Base-by-base conservation (phyloP, 139 green algal species). In the Astrephomene gubernaculifera region DNA sequence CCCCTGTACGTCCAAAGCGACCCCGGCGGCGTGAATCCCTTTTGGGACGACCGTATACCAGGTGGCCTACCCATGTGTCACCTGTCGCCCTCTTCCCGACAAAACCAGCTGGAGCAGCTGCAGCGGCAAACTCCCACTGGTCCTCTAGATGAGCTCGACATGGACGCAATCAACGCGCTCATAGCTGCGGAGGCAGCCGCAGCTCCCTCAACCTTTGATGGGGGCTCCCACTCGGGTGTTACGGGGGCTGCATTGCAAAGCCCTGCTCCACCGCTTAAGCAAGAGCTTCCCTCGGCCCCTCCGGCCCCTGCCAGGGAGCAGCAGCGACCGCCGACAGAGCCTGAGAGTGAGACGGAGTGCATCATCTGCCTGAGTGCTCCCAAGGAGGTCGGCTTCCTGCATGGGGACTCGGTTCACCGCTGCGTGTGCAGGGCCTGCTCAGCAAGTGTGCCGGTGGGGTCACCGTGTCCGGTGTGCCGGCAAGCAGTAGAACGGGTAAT, bases 331-430 rank as follows among this genome's bases (percentile, higher is more conserved):
- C 43, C 31, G 33, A 4, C 67, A 9, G 52, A 70, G 68, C 43
- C 61, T n/a, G 64, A 67, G 8, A 14, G 45, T 7, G 87, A 90
- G 29, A 29, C 33, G 22, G 65, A 84, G 38, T 91, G 87, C 69
- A 67, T 91, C n/a, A 88, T 91, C 52, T 91, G 87, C 63, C 43
- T 91, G 39, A 74, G 27, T 17, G 71, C 57, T 3, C 43, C 82
- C 27, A 81, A 69, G 73, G 35, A 81, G 71, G 83, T 87, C 2
- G 87, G 87, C 35, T 81, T 88, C 41, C 82, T 91, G 82, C 87
- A 91, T 71, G 87, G 87, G 31, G 45, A 86, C 21, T 71, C 60
- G 10, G 82, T 91, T 38, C 87, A 91, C 87, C 70, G 76, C 75
- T 91, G 87, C 64, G 76, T 87, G 3, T 91, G 87, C 68, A 69